Percentiles rank a stretch among this genome's conserved stretches.
phyloP scores from a whole-genome alignment of 805 yeast genomes.

The Pichia nanzhaoensis region DNA sequence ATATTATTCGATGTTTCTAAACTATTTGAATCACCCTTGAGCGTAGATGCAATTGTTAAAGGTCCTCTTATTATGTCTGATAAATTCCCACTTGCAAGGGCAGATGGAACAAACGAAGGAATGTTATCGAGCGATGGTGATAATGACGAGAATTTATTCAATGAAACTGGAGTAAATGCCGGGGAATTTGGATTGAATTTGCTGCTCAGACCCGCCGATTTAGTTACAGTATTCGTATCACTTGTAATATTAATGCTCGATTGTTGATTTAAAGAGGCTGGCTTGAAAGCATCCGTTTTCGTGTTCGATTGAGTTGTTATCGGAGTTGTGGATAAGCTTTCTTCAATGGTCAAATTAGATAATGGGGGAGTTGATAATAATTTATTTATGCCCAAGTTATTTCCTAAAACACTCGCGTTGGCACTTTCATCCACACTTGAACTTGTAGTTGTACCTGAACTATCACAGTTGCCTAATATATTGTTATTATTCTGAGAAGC shows the following conservation, averaged over 20 bases:
- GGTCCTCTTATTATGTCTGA: neutral
- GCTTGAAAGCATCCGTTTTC: slow-evolving; percentile 8
- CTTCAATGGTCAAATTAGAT: slow-evolving; percentile 3
- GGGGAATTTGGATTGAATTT: slow-evolving; percentile 51
- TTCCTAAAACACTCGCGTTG: neutral
- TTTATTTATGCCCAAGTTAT: neutral
- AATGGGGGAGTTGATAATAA: slow-evolving; percentile 11
- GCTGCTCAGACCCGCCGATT: slow-evolving; percentile 17
- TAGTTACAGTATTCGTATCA: neutral
- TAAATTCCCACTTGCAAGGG: slow-evolving; percentile 14
- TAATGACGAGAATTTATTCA: slow-evolving; percentile 36
- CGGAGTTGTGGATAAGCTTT: slow-evolving; percentile 1
- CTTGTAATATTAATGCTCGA: neutral
- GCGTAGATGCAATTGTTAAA: slow-evolving; percentile 4
- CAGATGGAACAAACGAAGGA: slow-evolving; percentile 43
- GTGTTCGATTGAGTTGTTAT: slow-evolving; percentile 5
- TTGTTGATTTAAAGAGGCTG: slow-evolving; percentile 5
- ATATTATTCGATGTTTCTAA: neutral
- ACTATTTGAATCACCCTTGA: neutral
- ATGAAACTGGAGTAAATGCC: slow-evolving; percentile 42
- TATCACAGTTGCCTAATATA: neutral
- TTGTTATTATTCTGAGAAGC: slow-evolving; percentile 14
- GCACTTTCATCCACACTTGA: neutral
- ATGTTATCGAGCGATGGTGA: slow-evolving; percentile 44
- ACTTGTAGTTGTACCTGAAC: neutral